A percentile compares a stretch with the other conserved stretches of the same genome.
Conservation (phyloP, 495 filamentous ascomycete species). For the Thozetella sp. region DNA sequence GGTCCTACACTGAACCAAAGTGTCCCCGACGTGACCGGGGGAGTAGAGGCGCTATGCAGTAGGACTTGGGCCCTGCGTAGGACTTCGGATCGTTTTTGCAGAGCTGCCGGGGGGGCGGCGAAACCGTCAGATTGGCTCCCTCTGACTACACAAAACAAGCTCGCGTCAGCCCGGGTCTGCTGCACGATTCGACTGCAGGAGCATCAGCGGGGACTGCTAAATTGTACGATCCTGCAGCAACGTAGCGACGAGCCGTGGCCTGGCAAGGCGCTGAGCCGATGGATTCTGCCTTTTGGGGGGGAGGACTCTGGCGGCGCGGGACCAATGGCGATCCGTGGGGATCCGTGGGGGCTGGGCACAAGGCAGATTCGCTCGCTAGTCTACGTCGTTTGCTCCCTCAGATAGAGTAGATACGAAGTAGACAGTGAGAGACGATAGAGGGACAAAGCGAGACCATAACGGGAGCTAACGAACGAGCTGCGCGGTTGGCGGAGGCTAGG, state of each 20-base stretch:
- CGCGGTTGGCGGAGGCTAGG: not conserved
- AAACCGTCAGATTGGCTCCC: slow-evolving; percentile 22
- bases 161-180: not conserved
- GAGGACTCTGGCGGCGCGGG: not conserved
- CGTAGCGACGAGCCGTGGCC: not conserved
- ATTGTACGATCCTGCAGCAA: not conserved
- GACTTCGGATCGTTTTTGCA: slow-evolving; percentile 1
- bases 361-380: not conserved
- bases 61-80: slow-evolving; percentile 15
- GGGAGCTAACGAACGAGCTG: not conserved
- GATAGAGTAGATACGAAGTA: too few relatives aligned
- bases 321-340: not conserved
- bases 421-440: too few relatives aligned
- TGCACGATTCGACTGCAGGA: not conserved
- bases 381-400: too few relatives aligned
- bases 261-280: not conserved
- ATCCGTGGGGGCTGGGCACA: not conserved
- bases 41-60: slow-evolving; percentile 11
- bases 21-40: slow-evolving; percentile 3
- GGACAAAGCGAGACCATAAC: too few relatives aligned
- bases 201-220: not conserved
- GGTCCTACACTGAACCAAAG: slow-evolving; percentile 16
- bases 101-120: slow-evolving; percentile 11
- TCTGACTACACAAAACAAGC: slow-evolving; percentile 7
- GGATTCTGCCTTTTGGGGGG: slow-evolving; percentile 1